Evolutionary conservation across 768 basidiomycete species (phyloP), one percentile per base, ranked within the genome.

Genomic region (Termitomyces sp.): DNA sequence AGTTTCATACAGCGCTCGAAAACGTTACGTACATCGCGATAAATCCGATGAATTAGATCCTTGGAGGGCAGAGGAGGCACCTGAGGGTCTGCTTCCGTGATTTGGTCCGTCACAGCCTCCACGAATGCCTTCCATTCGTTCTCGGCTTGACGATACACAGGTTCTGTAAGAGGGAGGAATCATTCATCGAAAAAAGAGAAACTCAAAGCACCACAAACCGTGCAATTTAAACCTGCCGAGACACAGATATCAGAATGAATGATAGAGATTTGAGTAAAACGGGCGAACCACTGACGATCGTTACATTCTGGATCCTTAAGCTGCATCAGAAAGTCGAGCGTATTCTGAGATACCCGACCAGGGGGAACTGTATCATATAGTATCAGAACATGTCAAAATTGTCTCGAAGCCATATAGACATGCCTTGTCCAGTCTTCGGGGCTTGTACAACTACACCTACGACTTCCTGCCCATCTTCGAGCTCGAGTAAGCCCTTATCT

Each of bases 11-110:
- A 8, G 15, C 14, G 6, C 3, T 15, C 31, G 15, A 42, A 40
- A 36, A 43, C 10, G 40, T 5, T 29, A 72, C 83, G 43, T 54
- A 91, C 92, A 71, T 98, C 96, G 49, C 96, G 87, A 70, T 97
- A 96, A 45, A 98, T 95, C 15, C 96, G 81, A 72, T 98, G 92
- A 59, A 92, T 86, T 29, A 96, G 82, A 66, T 99, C 96, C 68
- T 94, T 96, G 0, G 92, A 85, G 0, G 97, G 97, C 2, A 98
- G 77, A 8, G 84, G 86, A 0, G 97, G 96, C 0, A 98, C 83
- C 68, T 97, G 86, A 17, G 84, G 76, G 71, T 99, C 96, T 1
- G 85, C 86, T 49, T 87, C 87, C 34, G 81, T 78, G 15, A 96
- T 77, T 34, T 84, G 72, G 11, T 84, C 78, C 1, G 89, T 89